Evolutionary conservation across 345 rosid species (phyloP).

Genomic region (Pelargonium nanum): DNA sequence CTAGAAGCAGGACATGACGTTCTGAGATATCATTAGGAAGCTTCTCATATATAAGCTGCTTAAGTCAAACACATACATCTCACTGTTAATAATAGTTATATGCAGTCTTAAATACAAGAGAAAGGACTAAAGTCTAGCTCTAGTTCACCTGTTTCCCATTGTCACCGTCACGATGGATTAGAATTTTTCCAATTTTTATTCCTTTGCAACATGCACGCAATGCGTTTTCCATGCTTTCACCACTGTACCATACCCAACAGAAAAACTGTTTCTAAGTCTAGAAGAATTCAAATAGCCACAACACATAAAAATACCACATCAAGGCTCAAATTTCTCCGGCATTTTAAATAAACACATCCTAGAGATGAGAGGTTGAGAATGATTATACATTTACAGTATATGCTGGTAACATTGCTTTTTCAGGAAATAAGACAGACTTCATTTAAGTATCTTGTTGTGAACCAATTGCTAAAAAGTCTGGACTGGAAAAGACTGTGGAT

Average conservation of each 20-base stretch:
- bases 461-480: not conserved
- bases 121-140: not conserved
- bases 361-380: too few relatives aligned
- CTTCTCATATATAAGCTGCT: slow-evolving; percentile 93
- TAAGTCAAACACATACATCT: slow-evolving; percentile 4
- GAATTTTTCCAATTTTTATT: slow-evolving; percentile 93
- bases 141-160: slow-evolving; percentile 70
- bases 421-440: too few relatives aligned
- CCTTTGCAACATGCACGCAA: slow-evolving; percentile 97
- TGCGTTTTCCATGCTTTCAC: slow-evolving; percentile 99
- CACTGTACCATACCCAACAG: slow-evolving; percentile 38
- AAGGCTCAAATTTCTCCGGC: not conserved
- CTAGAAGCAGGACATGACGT: slow-evolving; percentile 92
- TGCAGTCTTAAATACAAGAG: not conserved
- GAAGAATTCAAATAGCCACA: not conserved
- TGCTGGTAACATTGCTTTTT: too few relatives aligned
- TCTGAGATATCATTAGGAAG: slow-evolving; percentile 93
- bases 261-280: not conserved
- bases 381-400: too few relatives aligned
- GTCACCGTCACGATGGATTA: slow-evolving; percentile 97
- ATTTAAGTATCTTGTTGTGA: too few relatives aligned
- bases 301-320: not conserved
- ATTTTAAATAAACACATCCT: too few relatives aligned
- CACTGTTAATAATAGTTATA: not conserved
- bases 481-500: not conserved